Conservation (phyloP, 2,329 filamentous ascomycete species). For the Pestalotiopsis sp. region DNA sequence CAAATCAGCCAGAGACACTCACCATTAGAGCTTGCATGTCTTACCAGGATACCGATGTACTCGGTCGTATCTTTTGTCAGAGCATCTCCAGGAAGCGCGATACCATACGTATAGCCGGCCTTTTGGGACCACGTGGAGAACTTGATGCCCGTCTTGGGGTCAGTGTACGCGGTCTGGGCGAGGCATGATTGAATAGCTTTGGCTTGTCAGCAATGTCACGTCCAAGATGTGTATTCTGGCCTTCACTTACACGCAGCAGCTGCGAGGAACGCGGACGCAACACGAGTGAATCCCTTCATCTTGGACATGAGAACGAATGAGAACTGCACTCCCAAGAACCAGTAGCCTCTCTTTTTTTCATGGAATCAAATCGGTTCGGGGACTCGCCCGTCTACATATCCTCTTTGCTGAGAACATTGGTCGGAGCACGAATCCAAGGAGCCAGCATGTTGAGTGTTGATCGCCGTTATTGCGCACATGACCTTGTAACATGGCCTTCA, state of each 20-base stretch:
- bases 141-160: slow-evolving; percentile 30
- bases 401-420: background rate
- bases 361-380: background rate
- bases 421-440: background rate
- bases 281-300: slow-evolving; percentile 31
- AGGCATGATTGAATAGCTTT: slow-evolving; percentile 28
- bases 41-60: slow-evolving; percentile 32
- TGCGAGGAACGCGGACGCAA: slow-evolving; percentile 31
- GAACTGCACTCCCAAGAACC: slow-evolving; percentile 13
- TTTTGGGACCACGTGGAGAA: slow-evolving; percentile 30
- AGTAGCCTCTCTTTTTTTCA: background rate
- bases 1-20: slow-evolving; percentile 16
- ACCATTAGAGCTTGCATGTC: slow-evolving; percentile 13
- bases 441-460: background rate
- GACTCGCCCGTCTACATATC: background rate
- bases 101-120: slow-evolving; percentile 28
- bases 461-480: background rate
- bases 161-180: slow-evolving; percentile 32
- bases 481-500: background rate
- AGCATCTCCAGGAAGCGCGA: slow-evolving; percentile 32
- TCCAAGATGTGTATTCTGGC: background rate
- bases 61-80: slow-evolving; percentile 31
- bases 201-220: slow-evolving; percentile 18
- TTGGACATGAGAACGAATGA: slow-evolving; percentile 22
- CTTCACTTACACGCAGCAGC: slow-evolving; percentile 29